Evolutionary conservation across 495 filamentous ascomycete genomes (phyloP), one percentile per base, ranked within the genome.

Genomic region (Tuber umbilicatum): DNA sequence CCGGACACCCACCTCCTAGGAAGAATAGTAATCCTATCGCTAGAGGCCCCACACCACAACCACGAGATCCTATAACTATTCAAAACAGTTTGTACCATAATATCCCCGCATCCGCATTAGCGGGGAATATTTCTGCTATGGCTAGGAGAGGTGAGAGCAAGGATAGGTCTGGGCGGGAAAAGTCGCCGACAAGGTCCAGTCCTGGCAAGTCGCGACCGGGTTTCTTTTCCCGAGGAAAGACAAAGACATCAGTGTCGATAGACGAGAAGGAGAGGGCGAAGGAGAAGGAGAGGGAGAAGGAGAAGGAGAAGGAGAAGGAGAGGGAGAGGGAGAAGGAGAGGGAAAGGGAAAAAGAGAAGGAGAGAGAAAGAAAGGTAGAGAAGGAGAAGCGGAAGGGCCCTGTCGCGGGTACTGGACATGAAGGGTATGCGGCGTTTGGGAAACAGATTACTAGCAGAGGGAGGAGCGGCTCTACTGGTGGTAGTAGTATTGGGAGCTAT

Each of bases 321-420:
- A 76, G 73, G 38, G 76, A 78, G 50, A 78, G 71, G 35, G 76
- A 74, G 23, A 71, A 37, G 39, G 72, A 50, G 0, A 76, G 69
- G 47, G 81, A 84, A 47, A 83, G 84, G 71, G 82, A 82, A 75
- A 85, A 85, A 76, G 81, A 86, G 76, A 40, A 40, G 39, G 39
- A 40, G 10, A 85, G 83, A 75, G 86, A 84, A 75, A 84, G 83
- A 73, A 83, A 83, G 73, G 85, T 86, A 73, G 86, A 89, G 35
- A 91, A 89, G 77, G 73, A 85, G 7, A 55, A 83, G 21, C 89
- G 91, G 72, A 97, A 94, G 83, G 96, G 95, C 0, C 95, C 95
- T 27, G 88, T 87, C 9, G 95, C 95, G 41, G 96, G 95, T 45
- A 99, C 96, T 43, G 95, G 95, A 2, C 93, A 98, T 83, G 95